Percentiles rank a stretch among this genome's conserved stretches.
Conservation (phyloP, 108 stramenopile species). For the Stephanodiscus triporus region DNA sequence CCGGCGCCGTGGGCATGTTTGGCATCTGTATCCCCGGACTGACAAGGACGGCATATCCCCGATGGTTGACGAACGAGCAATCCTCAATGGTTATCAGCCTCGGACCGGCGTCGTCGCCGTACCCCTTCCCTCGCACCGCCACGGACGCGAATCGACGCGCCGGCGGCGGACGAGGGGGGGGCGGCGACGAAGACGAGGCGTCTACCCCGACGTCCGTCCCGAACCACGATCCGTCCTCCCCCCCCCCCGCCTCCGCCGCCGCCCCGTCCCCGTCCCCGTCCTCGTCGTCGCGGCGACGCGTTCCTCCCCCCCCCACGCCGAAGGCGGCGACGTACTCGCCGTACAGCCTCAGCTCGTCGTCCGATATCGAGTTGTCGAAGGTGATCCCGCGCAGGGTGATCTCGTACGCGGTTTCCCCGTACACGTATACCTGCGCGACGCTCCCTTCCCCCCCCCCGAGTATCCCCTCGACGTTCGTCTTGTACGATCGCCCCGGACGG, state of each 20-base stretch:
- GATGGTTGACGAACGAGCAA: slow-evolving; percentile 32
- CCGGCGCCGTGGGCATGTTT: slow-evolving; percentile 17
- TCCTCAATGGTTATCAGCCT: slow-evolving; percentile 34
- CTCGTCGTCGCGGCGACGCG: neutral
- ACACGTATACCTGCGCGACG: slow-evolving; percentile 36
- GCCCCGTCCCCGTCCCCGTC: neutral
- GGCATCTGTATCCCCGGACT: slow-evolving; percentile 42
- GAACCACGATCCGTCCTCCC: neutral
- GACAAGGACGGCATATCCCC: slow-evolving; percentile 40
- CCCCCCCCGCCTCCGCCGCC: neutral
- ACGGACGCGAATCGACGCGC: slow-evolving; percentile 36
- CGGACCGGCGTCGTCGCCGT: slow-evolving; percentile 42
- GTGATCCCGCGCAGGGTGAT: slow-evolving; percentile 34
- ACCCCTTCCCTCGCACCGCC: slow-evolving; percentile 35
- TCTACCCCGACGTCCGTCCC: neutral
- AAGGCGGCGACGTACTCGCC: slow-evolving; percentile 18
- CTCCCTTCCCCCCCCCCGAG: slow-evolving; percentile 30
- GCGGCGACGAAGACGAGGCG: neutral
- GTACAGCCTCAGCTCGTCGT: slow-evolving; percentile 24
- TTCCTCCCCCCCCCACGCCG: slow-evolving; percentile 1
- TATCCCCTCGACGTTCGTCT: slow-evolving; percentile 19
- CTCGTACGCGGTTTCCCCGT: slow-evolving; percentile 36
- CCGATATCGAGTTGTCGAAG: slow-evolving; percentile 23
- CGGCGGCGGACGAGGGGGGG: neutral
- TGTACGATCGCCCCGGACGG: neutral